Evolutionary conservation across 768 basidiomycete genomes (phyloP), one percentile per base, ranked within the genome.

Genomic region (Calvatia gigantea): DNA sequence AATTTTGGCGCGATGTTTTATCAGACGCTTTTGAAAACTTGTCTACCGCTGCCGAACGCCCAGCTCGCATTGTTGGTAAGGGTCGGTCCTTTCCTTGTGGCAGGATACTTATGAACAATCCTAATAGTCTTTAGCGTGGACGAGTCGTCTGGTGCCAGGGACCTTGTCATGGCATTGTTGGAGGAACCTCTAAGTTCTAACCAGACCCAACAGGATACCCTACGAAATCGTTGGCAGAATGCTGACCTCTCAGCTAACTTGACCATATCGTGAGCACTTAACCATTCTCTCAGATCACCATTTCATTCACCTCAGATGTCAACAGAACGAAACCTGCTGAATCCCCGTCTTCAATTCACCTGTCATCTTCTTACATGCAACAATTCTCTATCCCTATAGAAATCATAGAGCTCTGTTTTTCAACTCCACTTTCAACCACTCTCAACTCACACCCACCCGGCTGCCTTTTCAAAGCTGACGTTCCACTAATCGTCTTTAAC

Each of bases 101-200:
- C 45, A 35, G 42, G 27, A 32, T 21, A 52, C 48, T 33, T 39
- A 31, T 35, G 51, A n/a, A n/a, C 27, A 41, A 11, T 23, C 35
- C 43, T 25, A 17, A 27, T 56, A 89, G 89, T 91, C 11, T 81
- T 76, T 62, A 79, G 82, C 11, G 61, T 79, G 48, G 82, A 85
- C 65, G 68, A 80, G 61, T 77, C 73, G 66, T 76, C 85, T 17
- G 75, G 74, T 33, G 73, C 82, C 6, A 70, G 71, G 33, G 82
- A 86, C 28, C 69, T 92, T 3, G 80, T 91, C 17, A 83, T 83
- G 4, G 87, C 88, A 6, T 74, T 92, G 32, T 72, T 92, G 14
- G 80, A 85, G 41, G 84, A 91, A 51, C 89, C 89, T 12, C 79
- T 92, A 60, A 73, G 75, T 2, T 80, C 82, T n/a, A 78, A 82